Base-by-base conservation (phyloP, 192 early-diverging fungal species). In the Powellomyces hirtus region DNA sequence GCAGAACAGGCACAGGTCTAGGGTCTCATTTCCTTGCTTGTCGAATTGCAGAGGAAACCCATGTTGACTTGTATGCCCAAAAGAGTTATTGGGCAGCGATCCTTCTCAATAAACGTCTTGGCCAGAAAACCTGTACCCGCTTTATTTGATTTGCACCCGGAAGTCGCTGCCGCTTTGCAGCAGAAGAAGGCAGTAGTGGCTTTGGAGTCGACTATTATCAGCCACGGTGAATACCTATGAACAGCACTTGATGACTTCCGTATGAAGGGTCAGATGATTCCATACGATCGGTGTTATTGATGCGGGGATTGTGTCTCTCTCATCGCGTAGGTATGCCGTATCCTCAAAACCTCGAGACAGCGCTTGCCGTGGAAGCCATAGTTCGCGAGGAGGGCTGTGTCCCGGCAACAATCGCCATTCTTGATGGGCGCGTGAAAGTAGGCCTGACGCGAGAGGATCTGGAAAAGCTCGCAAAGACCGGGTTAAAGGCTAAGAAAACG, bases 121-220 rank as follows among this genome's bases (percentile, higher is more conserved):
- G n/a, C n/a, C n/a, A n/a, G n/a, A n/a, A n/a, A n/a, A n/a, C n/a
- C n/a, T n/a, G n/a, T 49, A 3, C 53, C 53, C 5, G 53, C 4
- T 27, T 18, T 64, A 1, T 64, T 33, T 34, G 62, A 71, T 40
- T 20, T 71, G 5, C 53, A 52, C 26, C 67, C 73, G 8, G 51
- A 52, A 37, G 87, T 93, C 8, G 37, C 57, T 18, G 55, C 56
- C 6, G 92, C 95, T 0, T 75, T 97, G n/a, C 55, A 57, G 10
- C 59, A 75, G 18, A 75, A 80, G 27, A 75, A 73, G 51, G 93
- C 93, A 1, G 84, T 97, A 1, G 95, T 97, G 29, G 95, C 95
- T 0, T 78, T 97, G 7, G 94, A 98, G 74, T 93, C 92, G 0
- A 97, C 94, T 18, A 97, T 98, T 64, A 95, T 98, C 68, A 90